Base-by-base conservation (phyloP, 169 alveolate genomes). In the Cryptosporidium tyzzeri region DNA sequence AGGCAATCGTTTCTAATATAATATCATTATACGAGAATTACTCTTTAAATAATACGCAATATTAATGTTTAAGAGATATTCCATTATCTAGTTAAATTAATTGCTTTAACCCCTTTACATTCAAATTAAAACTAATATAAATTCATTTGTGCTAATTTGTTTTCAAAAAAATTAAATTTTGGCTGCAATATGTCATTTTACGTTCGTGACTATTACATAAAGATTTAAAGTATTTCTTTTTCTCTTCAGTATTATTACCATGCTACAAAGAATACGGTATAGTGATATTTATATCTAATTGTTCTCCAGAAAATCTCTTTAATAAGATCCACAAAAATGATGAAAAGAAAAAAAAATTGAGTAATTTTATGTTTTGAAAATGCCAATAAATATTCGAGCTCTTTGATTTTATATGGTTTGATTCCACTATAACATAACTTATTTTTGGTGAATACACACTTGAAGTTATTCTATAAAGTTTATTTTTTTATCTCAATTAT, bases 1-100 rank as follows among this genome's bases (percentile, higher is more conserved):
- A 65, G 39, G 33, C 29, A 12, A 16, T 80, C 12, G 75, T 80
- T 80, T 21, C 37, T 5, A 62, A 59, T 61, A 80, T 80, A 14
- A 44, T 62, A 23, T 50, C 69, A 0, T 16, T 71, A 71, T 71
- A 39, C 21, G 16, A 45, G 44, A 9, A 41, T 33, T 23, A 41
- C 50, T 10, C 29, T 65, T 4, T 5, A n/a, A 33, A 65, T 31
- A 69, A 69, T 16, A 73, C 31, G 55, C 51, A 9, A 50, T 50
- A 2, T 14, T 70, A 31, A 48, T 31, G 26, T 1, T n/a, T 50
- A n/a, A 21, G 58, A 35, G 4, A 18, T 55, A 48, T 8, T 29
- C 9, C 16, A 55, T 55, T 1, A 3, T 73, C 39, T 33, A 18
- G 3, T 14, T 33, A 5, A 61, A 33, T 58, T 80, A 7, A 65